phyloP scores from a whole-genome alignment of 2,329 filamentous ascomycete genomes.

The Sarocladium kiliense region DNA sequence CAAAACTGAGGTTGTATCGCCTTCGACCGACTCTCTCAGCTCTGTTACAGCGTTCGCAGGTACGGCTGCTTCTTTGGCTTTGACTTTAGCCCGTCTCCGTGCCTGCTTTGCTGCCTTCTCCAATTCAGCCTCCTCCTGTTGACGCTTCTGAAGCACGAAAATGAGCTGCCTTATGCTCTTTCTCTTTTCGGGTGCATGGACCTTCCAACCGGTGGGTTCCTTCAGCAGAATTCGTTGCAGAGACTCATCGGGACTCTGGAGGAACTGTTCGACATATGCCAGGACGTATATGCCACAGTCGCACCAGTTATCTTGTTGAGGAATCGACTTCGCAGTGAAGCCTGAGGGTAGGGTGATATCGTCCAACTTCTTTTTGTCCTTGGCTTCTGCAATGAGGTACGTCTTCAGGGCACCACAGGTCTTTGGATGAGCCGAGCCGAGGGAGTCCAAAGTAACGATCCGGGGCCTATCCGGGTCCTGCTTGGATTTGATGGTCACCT shows the following conservation, averaged over 20 bases:
- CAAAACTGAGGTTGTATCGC: no score
- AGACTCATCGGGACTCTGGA: slow-evolving; percentile 68
- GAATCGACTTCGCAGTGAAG: slow-evolving; percentile 70
- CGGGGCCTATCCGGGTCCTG: slow-evolving; percentile 50
- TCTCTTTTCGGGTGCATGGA: slow-evolving; percentile 58
- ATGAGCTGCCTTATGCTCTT: slow-evolving; percentile 61
- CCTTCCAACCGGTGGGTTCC: slow-evolving; percentile 44
- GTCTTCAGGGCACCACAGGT: slow-evolving; percentile 67
- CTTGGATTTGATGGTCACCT: neutral
- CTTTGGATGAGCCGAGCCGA: slow-evolving; percentile 58
- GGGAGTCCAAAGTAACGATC: slow-evolving; percentile 85
- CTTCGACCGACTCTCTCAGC: neutral
- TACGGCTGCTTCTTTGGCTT: neutral
- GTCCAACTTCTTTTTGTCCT: slow-evolving; percentile 47
- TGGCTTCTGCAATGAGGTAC: slow-evolving; percentile 71
- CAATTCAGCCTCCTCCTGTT: slow-evolving; percentile 37
- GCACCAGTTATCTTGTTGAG: slow-evolving; percentile 74
- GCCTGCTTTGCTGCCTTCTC: slow-evolving; percentile 28
- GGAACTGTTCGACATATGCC: slow-evolving; percentile 78
- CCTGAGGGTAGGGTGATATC: slow-evolving; percentile 33
- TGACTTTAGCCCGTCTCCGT: neutral
- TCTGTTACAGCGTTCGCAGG: neutral
- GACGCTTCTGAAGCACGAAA: slow-evolving; percentile 55
- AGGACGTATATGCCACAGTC: slow-evolving; percentile 89
- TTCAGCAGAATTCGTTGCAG: slow-evolving; percentile 59